A percentile compares a stretch with the other conserved stretches of the same genome.
Conservation (phyloP, 768 basidiomycete genomes). For the Cubamyces sp. region DNA sequence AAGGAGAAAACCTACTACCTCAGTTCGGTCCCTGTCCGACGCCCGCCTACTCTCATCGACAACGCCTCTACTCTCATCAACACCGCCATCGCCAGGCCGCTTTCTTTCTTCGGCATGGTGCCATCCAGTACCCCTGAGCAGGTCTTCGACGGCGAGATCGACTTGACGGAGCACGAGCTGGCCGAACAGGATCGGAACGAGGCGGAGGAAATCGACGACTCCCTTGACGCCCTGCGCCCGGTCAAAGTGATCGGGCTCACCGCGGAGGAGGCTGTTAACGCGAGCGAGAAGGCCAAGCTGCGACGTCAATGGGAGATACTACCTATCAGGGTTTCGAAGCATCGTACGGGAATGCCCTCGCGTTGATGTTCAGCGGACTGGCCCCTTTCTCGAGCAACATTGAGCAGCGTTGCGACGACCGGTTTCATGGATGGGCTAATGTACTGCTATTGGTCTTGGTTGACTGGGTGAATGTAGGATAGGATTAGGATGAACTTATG, state of each 20-base stretch:
- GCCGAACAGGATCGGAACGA: conserved; percentile 78
- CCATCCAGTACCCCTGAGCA: conserved; percentile 58
- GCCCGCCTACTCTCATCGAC: conserved; percentile 70
- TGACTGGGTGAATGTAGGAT: no score
- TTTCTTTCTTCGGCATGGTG: conserved; percentile 48
- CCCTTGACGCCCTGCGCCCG: conserved; percentile 55
- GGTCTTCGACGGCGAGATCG: conserved; percentile 65
- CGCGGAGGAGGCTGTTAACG: conserved; percentile 41
- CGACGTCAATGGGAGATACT: conserved; percentile 54
- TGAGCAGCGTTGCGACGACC: background rate
- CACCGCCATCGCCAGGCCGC: conserved; percentile 60
- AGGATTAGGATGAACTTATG: no score
- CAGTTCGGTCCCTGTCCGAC: conserved; percentile 66
- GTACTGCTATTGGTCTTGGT: background rate
- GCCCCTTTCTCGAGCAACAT: no score
- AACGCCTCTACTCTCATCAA: conserved; percentile 70
- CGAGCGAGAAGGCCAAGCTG: conserved; percentile 42
- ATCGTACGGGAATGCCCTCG: conserved; percentile 24
- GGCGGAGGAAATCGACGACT: conserved; percentile 80
- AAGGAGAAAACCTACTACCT: conserved; percentile 62
- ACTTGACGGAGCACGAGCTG: conserved; percentile 77
- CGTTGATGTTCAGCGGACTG: background rate
- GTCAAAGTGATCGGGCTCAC: conserved; percentile 55
- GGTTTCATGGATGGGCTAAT: background rate
- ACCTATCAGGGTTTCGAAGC: conserved; percentile 43